Evolutionary conservation across 345 rosid species (phyloP).

Genomic region (Corchorus olitorius): DNA sequence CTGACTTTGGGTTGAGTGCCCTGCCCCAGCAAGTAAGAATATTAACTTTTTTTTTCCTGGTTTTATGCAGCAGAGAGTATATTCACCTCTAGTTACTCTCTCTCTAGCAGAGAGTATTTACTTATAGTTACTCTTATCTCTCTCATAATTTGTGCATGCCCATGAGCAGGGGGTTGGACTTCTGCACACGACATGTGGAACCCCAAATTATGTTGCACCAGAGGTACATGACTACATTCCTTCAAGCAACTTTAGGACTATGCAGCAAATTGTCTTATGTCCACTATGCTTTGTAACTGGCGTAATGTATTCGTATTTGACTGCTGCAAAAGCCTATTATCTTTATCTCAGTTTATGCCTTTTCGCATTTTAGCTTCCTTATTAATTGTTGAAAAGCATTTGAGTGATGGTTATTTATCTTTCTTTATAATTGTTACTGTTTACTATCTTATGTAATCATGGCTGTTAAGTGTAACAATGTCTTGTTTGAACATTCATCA

Average conservation of each 20-base stretch:
- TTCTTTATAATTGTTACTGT: neutral
- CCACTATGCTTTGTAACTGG: neutral
- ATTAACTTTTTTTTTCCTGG: neutral
- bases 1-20: conserved; percentile 86
- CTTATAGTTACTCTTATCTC: neutral
- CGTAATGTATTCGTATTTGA: neutral
- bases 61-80: neutral
- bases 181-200: conserved; percentile 93
- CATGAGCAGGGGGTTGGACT: conserved; percentile 56
- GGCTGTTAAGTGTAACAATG: neutral
- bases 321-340: neutral
- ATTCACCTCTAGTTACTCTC: neutral
- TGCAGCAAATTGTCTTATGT: neutral
- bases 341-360: neutral
- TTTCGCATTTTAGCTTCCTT: neutral
- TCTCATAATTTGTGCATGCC: conserved; percentile 22
- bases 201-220: conserved; percentile 87
- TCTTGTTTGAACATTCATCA: neutral
- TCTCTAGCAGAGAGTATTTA: neutral
- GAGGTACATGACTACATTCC: conserved; percentile 48
- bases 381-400: neutral
- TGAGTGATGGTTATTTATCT: neutral
- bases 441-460: neutral
- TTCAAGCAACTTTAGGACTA: conserved; percentile 10
- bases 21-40: conserved; percentile 58